phyloP scores from a whole-genome alignment of 257 asterid species.

The Voacanga thouarsii region DNA sequence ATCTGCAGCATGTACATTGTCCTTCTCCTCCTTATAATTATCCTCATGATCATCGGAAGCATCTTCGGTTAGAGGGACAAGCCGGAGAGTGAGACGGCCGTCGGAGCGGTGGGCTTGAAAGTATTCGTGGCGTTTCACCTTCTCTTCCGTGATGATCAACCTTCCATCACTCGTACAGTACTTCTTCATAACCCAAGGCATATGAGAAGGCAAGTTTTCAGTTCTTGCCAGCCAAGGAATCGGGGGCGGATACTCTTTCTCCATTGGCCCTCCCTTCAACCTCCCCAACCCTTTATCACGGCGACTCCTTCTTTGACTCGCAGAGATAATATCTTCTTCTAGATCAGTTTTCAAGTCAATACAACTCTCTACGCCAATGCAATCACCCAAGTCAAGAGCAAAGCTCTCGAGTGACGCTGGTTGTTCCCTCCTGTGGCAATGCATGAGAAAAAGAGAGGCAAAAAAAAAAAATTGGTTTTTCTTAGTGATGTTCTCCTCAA shows the following conservation, averaged over 20 bases:
- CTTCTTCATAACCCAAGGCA: conserved; percentile 68
- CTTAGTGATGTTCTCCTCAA: conserved; percentile 17
- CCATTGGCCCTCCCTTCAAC: conserved; percentile 3
- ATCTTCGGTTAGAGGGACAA: conserved; percentile 41
- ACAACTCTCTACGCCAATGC: conserved; percentile 51
- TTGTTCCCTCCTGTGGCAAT: neutral
- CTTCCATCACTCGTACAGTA: conserved; percentile 53
- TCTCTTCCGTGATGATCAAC: conserved; percentile 59
- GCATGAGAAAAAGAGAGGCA: conserved; percentile 28
- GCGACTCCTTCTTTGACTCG: neutral
- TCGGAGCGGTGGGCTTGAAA: conserved; percentile 53
- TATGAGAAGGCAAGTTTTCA: conserved; percentile 32
- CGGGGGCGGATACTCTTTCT: conserved; percentile 58
- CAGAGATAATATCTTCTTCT: neutral
- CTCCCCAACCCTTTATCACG: neutral
- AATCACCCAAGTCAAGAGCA: conserved; percentile 37
- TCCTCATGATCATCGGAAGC: neutral
- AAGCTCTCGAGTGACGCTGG: conserved; percentile 5
- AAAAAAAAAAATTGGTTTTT: neutral
- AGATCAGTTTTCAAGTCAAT: conserved; percentile 35
- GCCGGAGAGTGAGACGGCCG: conserved; percentile 55
- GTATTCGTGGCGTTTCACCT: conserved; percentile 47
- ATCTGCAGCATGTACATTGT: neutral
- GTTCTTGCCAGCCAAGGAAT: conserved; percentile 43
- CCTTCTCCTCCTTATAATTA: neutral